Conservation (phyloP, 2,329 filamentous ascomycete genomes). For the Colletotrichum somersetense region DNA sequence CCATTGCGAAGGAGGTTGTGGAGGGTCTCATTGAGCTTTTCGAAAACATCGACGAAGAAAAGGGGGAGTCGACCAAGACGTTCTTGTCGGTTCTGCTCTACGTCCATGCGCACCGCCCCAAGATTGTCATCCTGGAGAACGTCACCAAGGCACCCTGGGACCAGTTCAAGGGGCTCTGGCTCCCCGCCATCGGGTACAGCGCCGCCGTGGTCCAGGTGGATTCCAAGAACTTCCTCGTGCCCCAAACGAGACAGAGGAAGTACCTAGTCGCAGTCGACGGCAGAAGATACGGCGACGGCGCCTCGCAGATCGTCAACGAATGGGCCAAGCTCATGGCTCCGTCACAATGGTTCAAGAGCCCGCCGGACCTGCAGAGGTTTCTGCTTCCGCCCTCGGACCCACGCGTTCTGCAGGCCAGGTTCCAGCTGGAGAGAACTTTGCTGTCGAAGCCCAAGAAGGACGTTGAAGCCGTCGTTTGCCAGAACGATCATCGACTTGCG, state of each 20-base stretch:
- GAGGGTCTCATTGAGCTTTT: conserved; percentile 54
- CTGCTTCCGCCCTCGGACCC: conserved; percentile 68
- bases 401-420: conserved; percentile 63
- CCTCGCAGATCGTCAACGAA: conserved; percentile 47
- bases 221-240: conserved; percentile 79
- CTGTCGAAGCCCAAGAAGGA: conserved; percentile 49
- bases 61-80: conserved; percentile 76
- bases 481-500: conserved; percentile 69
- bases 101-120: conserved; percentile 65
- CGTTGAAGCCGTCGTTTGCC: conserved; percentile 68
- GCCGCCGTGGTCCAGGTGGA: conserved; percentile 66
- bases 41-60: conserved; percentile 65
- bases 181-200: conserved; percentile 66
- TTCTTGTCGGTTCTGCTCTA: conserved; percentile 73
- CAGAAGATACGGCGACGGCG: conserved; percentile 47
- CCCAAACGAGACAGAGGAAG: conserved; percentile 74
- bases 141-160: conserved; percentile 72
- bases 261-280: conserved; percentile 71
- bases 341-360: conserved; percentile 62
- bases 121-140: conserved; percentile 79
- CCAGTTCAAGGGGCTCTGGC: conserved; percentile 56
- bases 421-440: conserved; percentile 57
- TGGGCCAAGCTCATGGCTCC: conserved; percentile 61
- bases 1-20: background rate
- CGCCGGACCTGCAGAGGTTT: conserved; percentile 72